A percentile compares a stretch with the other conserved stretches of the same genome.
Evolutionary conservation across 352 stramenopile genomes (phyloP).

Genomic region (Phytophthora idaei): DNA sequence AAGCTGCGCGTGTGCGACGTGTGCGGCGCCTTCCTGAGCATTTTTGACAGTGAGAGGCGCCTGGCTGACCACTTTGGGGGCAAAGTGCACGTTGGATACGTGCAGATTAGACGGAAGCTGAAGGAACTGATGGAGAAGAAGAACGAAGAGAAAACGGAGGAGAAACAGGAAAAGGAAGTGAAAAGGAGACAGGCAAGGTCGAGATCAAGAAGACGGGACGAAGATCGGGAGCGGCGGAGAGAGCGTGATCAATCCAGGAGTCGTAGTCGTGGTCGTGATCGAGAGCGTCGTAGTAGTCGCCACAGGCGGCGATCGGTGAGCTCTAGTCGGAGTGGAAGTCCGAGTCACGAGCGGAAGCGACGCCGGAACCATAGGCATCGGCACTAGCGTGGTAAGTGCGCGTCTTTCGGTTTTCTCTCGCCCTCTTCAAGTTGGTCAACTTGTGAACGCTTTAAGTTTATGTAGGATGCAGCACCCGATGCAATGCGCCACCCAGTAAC

Average conservation of each 20-base stretch:
- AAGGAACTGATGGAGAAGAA: conserved; percentile 56
- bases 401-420: background rate
- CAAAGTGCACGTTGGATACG: conserved; percentile 91
- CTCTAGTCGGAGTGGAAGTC: conserved; percentile 38
- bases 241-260: conserved; percentile 31
- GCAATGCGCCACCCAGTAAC: no score
- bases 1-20: conserved; percentile 92
- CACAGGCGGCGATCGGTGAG: conserved; percentile 41
- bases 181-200: conserved; percentile 5
- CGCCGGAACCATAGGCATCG: conserved; percentile 51
- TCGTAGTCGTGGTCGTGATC: conserved; percentile 9
- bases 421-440: background rate
- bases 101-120: conserved; percentile 89
- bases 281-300: conserved; percentile 10
- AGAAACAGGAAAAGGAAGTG: conserved; percentile 7
- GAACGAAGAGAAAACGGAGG: background rate
- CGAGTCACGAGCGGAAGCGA: conserved; percentile 34
- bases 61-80: conserved; percentile 91
- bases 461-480: background rate
- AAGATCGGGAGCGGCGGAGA: conserved; percentile 14
- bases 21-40: conserved; percentile 91
- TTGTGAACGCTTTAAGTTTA: background rate
- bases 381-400: conserved; percentile 17
- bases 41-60: conserved; percentile 91
- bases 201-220: background rate